Base-by-base conservation (phyloP, 208 protist genomes). In the Zelonia costaricensis region DNA sequence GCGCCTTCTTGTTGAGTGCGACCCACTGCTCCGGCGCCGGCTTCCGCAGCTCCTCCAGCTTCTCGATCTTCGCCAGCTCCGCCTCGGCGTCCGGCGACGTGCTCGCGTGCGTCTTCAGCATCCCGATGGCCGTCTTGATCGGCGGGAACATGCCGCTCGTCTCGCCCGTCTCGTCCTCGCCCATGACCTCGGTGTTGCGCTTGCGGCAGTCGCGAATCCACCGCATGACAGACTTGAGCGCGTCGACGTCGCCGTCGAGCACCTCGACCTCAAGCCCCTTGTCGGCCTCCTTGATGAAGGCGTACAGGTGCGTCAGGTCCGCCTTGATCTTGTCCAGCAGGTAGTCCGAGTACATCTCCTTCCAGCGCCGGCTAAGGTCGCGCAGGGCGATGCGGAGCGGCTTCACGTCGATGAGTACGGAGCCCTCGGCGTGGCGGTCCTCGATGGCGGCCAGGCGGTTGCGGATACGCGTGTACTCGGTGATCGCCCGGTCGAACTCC, bases 331-430 rank as follows among this genome's bases (percentile, higher is more conserved):
- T 92, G 30, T 94, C 79, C 44, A 97, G 88, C 42, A 98, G 76
- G 80, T 95, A 96, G 69, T 93, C 86, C 0, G 96, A 97, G 78
- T 94, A 98, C 69, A 91, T 95, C 52, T 97, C 94, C 57, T 91
- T 94, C 97, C 98, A 98, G 54, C 95, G 92, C 40, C 91, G 92
- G 71, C 94, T 94, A 23, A 88, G 86, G 43, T 97, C 88, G 40
- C 86, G 78, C 39, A 99, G 81, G 4, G 96, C 84, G 23, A 97
- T 68, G 54, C 97, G 97, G 33, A 99, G 78, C 35, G 98, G 98
- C 62, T 96, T 95, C n/a, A 96, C 90, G 61, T 99, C 95, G 38
- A 99, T 90, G 28, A 84, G 57, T 18, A 99, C 74, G 71, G 96
- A 98, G 16, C 92, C 88, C 61, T 98, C 84, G 30, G 81, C 74